phyloP scores from a whole-genome alignment of 148 eudicot genomes.

The Agrostemma githago region DNA sequence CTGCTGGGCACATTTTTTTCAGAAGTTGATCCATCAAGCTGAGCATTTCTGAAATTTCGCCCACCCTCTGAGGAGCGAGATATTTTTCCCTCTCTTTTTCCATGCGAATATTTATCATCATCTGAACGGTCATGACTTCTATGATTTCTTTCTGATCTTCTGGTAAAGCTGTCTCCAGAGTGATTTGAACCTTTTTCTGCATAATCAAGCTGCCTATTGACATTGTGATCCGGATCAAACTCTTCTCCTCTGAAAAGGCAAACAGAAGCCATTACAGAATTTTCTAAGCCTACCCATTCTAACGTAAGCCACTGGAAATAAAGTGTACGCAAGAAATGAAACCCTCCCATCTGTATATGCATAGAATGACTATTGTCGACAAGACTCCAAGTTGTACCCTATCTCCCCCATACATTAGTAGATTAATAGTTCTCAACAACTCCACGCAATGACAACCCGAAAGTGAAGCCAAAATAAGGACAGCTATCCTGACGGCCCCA shows the following conservation, averaged over 20 bases:
- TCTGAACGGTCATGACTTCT: conserved; percentile 29
- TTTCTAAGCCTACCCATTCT: neutral
- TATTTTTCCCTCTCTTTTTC: conserved; percentile 30
- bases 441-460: neutral
- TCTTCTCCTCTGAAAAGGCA: conserved; percentile 36
- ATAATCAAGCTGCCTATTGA: conserved; percentile 17
- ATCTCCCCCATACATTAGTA: neutral
- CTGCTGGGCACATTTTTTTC: conserved; percentile 28
- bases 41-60: conserved; percentile 32
- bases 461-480: neutral
- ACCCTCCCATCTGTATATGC: neutral
- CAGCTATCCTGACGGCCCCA: neutral
- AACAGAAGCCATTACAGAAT: neutral
- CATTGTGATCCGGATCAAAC: conserved; percentile 28
- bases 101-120: conserved; percentile 25
- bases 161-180: conserved; percentile 31
- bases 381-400: neutral
- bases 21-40: conserved; percentile 40
- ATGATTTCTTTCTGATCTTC: conserved; percentile 29
- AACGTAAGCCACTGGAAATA: neutral
- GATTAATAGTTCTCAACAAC: neutral
- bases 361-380: neutral
- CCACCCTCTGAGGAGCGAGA: conserved; percentile 25
- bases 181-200: conserved; percentile 32
- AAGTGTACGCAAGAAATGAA: neutral